Base-by-base conservation (phyloP, 164 flowering plant genomes). In the Houttuynia cordata region DNA sequence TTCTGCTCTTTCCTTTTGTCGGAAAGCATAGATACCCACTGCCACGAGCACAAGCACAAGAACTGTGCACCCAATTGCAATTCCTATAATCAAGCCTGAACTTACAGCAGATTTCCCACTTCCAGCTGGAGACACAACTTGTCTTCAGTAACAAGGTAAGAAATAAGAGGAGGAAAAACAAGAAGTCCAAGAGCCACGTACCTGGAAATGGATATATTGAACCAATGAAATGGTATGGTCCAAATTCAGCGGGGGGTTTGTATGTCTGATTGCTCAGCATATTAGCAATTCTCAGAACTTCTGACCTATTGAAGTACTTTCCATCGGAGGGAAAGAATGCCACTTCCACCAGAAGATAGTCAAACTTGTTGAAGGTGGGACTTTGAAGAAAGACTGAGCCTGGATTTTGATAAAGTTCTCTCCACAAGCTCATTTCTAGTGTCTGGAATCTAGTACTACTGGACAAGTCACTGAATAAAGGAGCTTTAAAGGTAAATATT, bases 301-400 rank as follows among this genome's bases (percentile, higher is more conserved):
- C 80, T 34, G 94, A 53, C 60, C 88, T 71, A 52, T 78, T 87
- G 65, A 93, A 93, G 62, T 66, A 77, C 53, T 78, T 71, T 21
- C 81, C 90, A 24, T 30, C 30, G 9, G 90, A 41, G 42, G 97
- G 94, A 68, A 89, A 89, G 57, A 93, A 85, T 10, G 64, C 78
- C 61, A 93, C 64, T n/a, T 80, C 77, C 57, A 93, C 68, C 62
- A 76, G 88, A 66, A 93, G 88, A 70, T 89, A 84, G 71, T 81
- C 91, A 65, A 84, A 82, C 15, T 4, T 40, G 63, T 87, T 75
- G 81, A 93, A 87, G 74, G 72, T 74, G 3, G 80, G 83, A 60
- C 84, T 83, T 70, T 80, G 76, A 49, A 93, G 79, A 56, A 67
- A 78, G 57, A 93, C 92, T 20, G 96, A 87, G 42, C 98, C 98